A percentile compares a stretch with the other conserved stretches of the same genome.
These are phyloP conservation scores for Rhodotorula paludigena DNA, from an alignment of 768 basidiomycete species.

Conservation along the genomic window DNA sequence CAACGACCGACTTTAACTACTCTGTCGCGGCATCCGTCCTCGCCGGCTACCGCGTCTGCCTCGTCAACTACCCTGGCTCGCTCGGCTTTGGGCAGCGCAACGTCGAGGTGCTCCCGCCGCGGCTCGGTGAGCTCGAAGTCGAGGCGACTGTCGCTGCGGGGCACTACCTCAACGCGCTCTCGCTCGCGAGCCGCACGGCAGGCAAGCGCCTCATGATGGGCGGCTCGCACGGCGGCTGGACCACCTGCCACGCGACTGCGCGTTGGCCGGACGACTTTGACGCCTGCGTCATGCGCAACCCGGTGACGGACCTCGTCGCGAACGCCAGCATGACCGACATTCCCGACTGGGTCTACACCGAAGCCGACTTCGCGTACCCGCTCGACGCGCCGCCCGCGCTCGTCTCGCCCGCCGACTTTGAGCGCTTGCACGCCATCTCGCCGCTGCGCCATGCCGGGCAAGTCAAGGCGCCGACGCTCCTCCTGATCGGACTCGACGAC, in stretches of 20 bases:
- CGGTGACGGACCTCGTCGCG: constrained; percentile 62
- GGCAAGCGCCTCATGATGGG: constrained; percentile 60
- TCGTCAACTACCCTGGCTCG: constrained; percentile 57
- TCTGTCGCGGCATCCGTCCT: constrained; percentile 50
- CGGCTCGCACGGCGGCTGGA: constrained; percentile 68
- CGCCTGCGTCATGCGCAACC: constrained; percentile 63
- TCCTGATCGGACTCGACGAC: constrained; percentile 61
- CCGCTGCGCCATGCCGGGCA: constrained; percentile 57
- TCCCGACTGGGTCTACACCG: constrained; percentile 61
- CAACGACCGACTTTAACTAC: constrained; percentile 54
- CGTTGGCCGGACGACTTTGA: constrained; percentile 60
- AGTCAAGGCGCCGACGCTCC: constrained; percentile 56
- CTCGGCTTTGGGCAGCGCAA: constrained; percentile 62
- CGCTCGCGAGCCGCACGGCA: constrained; percentile 53
- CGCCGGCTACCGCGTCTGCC: constrained; percentile 52
- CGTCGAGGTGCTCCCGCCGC: constrained; percentile 57
- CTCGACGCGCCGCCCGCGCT: constrained; percentile 45
- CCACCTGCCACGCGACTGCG: constrained; percentile 56
- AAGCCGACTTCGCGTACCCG: constrained; percentile 48
- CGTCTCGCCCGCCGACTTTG: constrained; percentile 53
- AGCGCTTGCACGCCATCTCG: constrained; percentile 53
- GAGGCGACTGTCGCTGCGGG: constrained; percentile 60
- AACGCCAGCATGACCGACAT: constrained; percentile 58
- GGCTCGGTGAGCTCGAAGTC: constrained; percentile 63
- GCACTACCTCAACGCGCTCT: constrained; percentile 54